Evolutionary conservation across 176 grass and related monocot genomes (phyloP).

Genomic region (Puya raimondii): DNA sequence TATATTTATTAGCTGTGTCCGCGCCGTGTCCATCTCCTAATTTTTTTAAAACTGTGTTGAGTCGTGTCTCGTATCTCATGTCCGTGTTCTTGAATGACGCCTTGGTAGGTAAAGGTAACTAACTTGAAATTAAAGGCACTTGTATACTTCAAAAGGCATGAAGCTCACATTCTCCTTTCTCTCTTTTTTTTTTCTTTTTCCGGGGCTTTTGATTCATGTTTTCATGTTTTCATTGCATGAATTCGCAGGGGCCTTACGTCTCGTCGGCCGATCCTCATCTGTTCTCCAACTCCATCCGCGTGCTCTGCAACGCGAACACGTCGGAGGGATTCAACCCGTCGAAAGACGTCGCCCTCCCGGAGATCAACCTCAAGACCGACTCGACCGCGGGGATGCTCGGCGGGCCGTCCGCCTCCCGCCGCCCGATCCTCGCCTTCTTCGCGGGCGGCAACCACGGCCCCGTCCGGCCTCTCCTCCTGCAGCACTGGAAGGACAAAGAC

Average conservation of each 20-base stretch:
- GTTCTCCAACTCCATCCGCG: slow-evolving; percentile 56
- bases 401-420: slow-evolving; percentile 49
- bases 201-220: background rate
- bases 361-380: slow-evolving; percentile 66
- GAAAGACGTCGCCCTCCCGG: slow-evolving; percentile 66
- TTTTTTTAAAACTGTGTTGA: too few relatives aligned
- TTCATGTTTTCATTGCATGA: background rate
- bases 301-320: slow-evolving; percentile 87
- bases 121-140: too few relatives aligned
- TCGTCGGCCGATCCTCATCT: slow-evolving; percentile 35
- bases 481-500: slow-evolving; percentile 43
- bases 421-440: slow-evolving; percentile 71
- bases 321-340: slow-evolving; percentile 69
- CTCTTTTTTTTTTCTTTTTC: too few relatives aligned
- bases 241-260: slow-evolving; percentile 57
- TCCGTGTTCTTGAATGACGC: too few relatives aligned
- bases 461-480: slow-evolving; percentile 44
- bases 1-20: too few relatives aligned
- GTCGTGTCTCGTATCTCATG: too few relatives aligned
- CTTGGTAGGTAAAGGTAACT: too few relatives aligned
- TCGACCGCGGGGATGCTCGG: slow-evolving; percentile 32
- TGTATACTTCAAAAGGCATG: too few relatives aligned
- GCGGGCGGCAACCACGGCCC: slow-evolving; percentile 77
- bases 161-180: too few relatives aligned
- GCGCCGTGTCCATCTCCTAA: too few relatives aligned